Conservation (phyloP, 2,329 filamentous ascomycete species). For the Cordyceps fumosorosea region DNA sequence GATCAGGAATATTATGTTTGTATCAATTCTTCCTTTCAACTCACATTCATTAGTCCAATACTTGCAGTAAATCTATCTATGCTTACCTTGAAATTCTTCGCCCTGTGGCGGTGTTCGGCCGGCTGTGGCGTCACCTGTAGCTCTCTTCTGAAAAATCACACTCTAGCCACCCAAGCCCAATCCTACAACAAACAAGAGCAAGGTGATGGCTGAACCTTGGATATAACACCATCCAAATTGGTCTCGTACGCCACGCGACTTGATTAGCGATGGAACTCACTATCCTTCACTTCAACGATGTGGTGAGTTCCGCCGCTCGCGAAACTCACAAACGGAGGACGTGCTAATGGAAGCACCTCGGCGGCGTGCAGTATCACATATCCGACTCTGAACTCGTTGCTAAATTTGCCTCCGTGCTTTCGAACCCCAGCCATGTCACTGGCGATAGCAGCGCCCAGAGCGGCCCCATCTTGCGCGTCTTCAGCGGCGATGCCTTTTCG, state of each 20-base stretch:
- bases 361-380: conserved; percentile 12
- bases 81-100: too few relatives aligned
- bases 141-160: too few relatives aligned
- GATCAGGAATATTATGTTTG: too few relatives aligned
- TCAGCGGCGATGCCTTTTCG: conserved; percentile 16
- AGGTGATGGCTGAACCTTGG: neutral
- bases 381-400: conserved; percentile 9
- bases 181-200: neutral
- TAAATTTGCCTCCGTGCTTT: conserved; percentile 12
- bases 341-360: neutral
- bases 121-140: too few relatives aligned
- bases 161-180: too few relatives aligned
- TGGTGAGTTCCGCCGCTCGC: neutral
- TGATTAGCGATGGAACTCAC: neutral
- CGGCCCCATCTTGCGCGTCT: conserved; percentile 2
- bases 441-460: neutral
- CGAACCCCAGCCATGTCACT: neutral
- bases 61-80: too few relatives aligned
- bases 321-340: neutral
- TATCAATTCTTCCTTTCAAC: too few relatives aligned
- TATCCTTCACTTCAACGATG: conserved; percentile 15
- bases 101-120: too few relatives aligned
- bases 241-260: neutral
- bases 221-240: too few relatives aligned
- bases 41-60: too few relatives aligned